A percentile compares a stretch with the other conserved stretches of the same genome.
Evolutionary conservation across 192 early-diverging fungal species (phyloP).

Genomic region (Kappamyces sp.): DNA sequence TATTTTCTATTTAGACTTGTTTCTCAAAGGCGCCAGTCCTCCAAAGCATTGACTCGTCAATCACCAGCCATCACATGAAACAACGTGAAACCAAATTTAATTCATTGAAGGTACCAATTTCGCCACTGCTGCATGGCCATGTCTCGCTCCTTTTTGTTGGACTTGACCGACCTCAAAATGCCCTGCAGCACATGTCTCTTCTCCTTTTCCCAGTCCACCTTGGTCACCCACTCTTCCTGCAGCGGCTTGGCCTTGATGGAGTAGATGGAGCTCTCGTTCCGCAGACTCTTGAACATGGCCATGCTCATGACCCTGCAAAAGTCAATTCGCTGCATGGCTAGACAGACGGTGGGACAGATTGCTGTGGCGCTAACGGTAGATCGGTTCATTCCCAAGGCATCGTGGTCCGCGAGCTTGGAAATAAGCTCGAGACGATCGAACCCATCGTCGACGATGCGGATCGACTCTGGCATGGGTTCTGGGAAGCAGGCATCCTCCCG

Average conservation of each 20-base stretch:
- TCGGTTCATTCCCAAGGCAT: background rate
- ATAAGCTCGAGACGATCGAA: constrained; percentile 2
- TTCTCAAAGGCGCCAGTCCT: too few relatives aligned
- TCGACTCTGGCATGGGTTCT: constrained; percentile 7
- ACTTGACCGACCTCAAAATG: too few relatives aligned
- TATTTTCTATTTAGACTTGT: too few relatives aligned
- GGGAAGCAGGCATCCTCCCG: constrained; percentile 5
- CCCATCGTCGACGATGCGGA: background rate
- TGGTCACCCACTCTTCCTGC: background rate
- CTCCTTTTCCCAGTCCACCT: too few relatives aligned
- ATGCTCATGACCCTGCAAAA: constrained; percentile 1
- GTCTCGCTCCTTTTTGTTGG: too few relatives aligned
- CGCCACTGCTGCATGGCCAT: too few relatives aligned
- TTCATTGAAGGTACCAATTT: too few relatives aligned
- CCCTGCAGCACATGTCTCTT: too few relatives aligned
- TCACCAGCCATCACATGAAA: too few relatives aligned
- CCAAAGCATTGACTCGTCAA: too few relatives aligned
- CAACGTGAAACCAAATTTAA: too few relatives aligned
- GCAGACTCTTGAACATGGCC: constrained; percentile 4
- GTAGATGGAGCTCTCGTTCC: background rate
- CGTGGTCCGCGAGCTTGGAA: constrained; percentile 9
- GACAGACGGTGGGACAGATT: background rate
- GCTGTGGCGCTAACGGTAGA: constrained; percentile 5
- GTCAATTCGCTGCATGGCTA: constrained; percentile 8
- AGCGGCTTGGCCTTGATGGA: background rate